A percentile compares a stretch with the other conserved stretches of the same genome.
phyloP scores from a whole-genome alignment of 2,329 filamentous ascomycete species.

The Aureobasidium musti region DNA sequence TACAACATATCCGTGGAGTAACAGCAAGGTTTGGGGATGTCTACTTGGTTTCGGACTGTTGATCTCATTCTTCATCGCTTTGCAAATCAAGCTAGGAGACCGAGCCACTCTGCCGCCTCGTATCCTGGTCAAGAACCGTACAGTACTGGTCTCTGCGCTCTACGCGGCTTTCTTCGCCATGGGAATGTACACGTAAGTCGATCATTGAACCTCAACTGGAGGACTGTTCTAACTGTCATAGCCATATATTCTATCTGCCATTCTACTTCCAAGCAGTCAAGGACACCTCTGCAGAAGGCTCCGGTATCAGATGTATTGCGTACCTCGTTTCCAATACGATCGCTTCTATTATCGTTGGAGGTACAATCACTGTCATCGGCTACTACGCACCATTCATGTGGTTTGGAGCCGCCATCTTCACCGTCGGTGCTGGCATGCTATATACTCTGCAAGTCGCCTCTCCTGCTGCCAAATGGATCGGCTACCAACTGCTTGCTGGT shows the following conservation, averaged over 20 bases:
- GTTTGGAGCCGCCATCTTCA: constrained; percentile 32
- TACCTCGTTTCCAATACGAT: constrained; percentile 32
- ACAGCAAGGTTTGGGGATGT: constrained; percentile 34
- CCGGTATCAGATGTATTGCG: constrained; percentile 57
- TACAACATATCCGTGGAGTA: constrained; percentile 42
- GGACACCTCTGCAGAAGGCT: constrained; percentile 34
- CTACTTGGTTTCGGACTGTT: constrained; percentile 19
- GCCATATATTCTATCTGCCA: constrained; percentile 42
- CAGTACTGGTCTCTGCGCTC: constrained; percentile 40
- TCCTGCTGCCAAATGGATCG: constrained; percentile 52
- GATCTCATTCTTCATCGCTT: constrained; percentile 28
- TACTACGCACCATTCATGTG: constrained; percentile 36
- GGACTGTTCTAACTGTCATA: constrained; percentile 18
- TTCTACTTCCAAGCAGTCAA: constrained; percentile 41
- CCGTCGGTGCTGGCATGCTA: constrained; percentile 36
- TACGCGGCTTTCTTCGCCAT: constrained; percentile 44
- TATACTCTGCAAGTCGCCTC: constrained; percentile 45
- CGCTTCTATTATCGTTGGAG: constrained; percentile 34
- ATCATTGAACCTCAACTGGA: not conserved
- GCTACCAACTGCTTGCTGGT: constrained; percentile 56
- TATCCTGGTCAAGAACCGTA: constrained; percentile 39
- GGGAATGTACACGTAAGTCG: constrained; percentile 41
- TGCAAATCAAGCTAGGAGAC: constrained; percentile 34
- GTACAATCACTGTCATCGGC: constrained; percentile 33
- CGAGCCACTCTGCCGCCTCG: constrained; percentile 36